Evolutionary conservation across 345 rosid genomes (phyloP).

Genomic region (Gossypium stocksii): DNA sequence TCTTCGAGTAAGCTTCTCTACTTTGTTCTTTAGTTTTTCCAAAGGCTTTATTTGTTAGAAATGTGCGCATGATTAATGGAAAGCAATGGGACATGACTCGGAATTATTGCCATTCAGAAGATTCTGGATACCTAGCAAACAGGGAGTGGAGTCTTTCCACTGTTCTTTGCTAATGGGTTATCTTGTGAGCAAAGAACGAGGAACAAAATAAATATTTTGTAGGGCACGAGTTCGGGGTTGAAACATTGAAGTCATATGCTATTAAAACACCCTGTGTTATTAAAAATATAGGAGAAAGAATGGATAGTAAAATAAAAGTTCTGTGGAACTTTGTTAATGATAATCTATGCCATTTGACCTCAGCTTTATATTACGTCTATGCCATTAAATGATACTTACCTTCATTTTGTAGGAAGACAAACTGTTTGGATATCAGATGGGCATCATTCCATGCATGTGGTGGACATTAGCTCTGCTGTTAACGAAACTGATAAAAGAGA

Average conservation of each 20-base stretch:
- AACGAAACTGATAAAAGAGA: conserved; percentile 39
- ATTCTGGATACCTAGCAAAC: neutral
- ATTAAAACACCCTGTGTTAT: neutral
- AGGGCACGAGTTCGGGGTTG: neutral
- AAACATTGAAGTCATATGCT: neutral
- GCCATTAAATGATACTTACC: conserved; percentile 16
- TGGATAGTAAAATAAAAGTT: neutral
- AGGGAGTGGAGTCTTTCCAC: neutral
- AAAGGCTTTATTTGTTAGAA: conserved; percentile 3
- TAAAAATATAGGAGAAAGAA: neutral
- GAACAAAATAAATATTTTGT: neutral
- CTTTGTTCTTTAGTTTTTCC: conserved; percentile 11
- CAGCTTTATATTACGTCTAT: neutral
- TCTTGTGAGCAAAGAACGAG: neutral
- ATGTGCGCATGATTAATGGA: neutral
- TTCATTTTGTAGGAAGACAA: conserved; percentile 47
- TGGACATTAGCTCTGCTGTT: conserved; percentile 38
- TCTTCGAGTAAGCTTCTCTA: conserved; percentile 47
- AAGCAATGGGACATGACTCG: neutral
- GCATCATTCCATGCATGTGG: conserved; percentile 45
- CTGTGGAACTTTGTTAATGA: neutral
- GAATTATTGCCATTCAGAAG: neutral
- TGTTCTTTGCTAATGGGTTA: neutral
- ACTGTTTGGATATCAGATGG: conserved; percentile 74
- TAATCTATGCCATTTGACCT: neutral